Evolutionary conservation across 163 green algal genomes (phyloP), one percentile per base, ranked within the genome.

Genomic region (Scenedesmus sp.): DNA sequence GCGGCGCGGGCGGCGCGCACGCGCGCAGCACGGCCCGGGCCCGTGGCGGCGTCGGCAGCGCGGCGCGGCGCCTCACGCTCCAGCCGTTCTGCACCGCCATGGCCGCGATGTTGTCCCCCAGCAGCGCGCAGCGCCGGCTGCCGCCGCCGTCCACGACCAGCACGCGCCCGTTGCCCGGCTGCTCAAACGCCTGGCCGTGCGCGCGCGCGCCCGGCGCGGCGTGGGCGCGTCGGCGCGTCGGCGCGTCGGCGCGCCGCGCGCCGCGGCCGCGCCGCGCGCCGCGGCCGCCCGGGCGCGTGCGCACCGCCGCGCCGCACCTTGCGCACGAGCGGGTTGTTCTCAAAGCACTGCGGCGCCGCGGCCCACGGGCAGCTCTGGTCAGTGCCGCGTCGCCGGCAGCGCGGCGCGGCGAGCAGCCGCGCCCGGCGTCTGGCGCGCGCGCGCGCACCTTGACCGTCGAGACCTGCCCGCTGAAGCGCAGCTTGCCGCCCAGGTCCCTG

Each of bases 61-160:
- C 24, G 56, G 24, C 26, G 56, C 26, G 24, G 13, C 26, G 26
- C 17, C 69, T 79, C 63, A 93, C 90, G n/a, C 62, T 90, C 96
- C 96, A 99, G 31, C 95, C 94, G 75, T 99, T 99, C 58, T 94
- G 93, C 64, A 87, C 80, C 1, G 83, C 96, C 87, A 95, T 94
- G 48, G 89, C 91, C 4, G 94, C 96, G 24, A 99, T 91, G 75
- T 97, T 97, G 80, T 98, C 96, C 1, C 96, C 96, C 17, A 99
- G 86, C 39, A 99, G 79, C 3, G 96, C 96, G 75, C 96, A 99
- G 6, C 96, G 87, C 85, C 87, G 75, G 56, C 83, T 94, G 13
- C 77, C 96, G 22, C 96, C 96, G 15, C 92, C 96, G 48, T 99
- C 95, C 50, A 98, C 94, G 34, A 98, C 93, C 42, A 98, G 90